A percentile compares a stretch with the other conserved stretches of the same genome.
Conservation (phyloP, 176 grass and related monocot genomes). For the Calamus simplicifolius region DNA sequence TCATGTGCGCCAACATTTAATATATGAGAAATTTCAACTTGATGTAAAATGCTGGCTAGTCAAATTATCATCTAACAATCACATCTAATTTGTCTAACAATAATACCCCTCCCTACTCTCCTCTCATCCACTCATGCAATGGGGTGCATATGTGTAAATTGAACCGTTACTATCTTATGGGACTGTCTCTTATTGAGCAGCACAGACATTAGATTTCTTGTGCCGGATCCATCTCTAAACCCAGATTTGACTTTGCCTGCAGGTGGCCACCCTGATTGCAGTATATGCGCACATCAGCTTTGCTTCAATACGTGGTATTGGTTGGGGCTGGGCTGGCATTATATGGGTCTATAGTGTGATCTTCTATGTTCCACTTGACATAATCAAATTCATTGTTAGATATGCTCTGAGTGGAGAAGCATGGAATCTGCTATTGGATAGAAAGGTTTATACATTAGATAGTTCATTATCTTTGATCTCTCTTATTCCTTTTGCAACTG, state of each 20-base stretch:
- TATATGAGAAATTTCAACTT: no score
- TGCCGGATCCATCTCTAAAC: no score
- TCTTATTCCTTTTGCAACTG: not conserved
- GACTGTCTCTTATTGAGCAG: no score
- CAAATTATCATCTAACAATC: no score
- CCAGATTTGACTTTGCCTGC: not conserved
- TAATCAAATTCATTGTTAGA: slow-evolving; percentile 52
- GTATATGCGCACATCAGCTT: slow-evolving; percentile 66
- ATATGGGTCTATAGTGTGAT: slow-evolving; percentile 75
- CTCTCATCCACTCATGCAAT: no score
- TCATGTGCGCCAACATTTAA: no score
- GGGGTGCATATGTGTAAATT: no score
- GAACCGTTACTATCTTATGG: no score
- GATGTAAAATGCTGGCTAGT: no score
- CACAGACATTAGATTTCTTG: no score
- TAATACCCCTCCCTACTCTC: no score
- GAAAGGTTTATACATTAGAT: slow-evolving; percentile 31
- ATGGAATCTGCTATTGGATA: slow-evolving; percentile 58
- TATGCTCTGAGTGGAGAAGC: slow-evolving; percentile 62
- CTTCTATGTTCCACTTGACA: slow-evolving; percentile 66
- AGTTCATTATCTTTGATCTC: not conserved
- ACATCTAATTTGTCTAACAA: no score
- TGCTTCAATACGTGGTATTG: slow-evolving; percentile 57
- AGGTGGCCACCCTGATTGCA: slow-evolving; percentile 74
- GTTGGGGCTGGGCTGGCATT: slow-evolving; percentile 71